These are phyloP conservation scores for Apophysomyces elegans DNA, from an alignment of 371 early-diverging fungal genomes.

Conservation along the genomic window DNA sequence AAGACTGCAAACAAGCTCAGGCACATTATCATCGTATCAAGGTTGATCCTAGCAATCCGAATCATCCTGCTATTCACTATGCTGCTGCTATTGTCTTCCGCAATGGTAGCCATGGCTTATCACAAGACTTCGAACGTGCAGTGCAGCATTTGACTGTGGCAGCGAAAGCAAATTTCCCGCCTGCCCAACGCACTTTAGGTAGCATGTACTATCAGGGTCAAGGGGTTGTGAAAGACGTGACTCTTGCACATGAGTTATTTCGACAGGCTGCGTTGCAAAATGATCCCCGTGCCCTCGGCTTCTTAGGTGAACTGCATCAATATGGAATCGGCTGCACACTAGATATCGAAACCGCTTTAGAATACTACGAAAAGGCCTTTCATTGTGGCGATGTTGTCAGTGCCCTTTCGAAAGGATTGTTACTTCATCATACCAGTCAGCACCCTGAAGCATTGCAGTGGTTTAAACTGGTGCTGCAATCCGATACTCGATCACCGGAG, in stretches of 20 bases:
- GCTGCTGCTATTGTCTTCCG: slow-evolving; percentile 31
- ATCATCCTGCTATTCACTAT: slow-evolving; percentile 28
- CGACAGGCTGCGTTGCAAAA: slow-evolving; percentile 28
- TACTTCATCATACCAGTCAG: slow-evolving; percentile 3
- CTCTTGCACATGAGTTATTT: slow-evolving; percentile 39
- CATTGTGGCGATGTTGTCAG: slow-evolving; percentile 6
- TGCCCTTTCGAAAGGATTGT: slow-evolving; percentile 2
- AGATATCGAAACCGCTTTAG: slow-evolving; percentile 12
- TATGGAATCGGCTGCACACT: slow-evolving; percentile 22
- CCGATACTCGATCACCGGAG: slow-evolving; percentile 1
- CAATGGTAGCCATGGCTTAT: slow-evolving; percentile 19
- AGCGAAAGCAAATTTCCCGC: slow-evolving; percentile 26
- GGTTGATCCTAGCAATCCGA: slow-evolving; percentile 11
- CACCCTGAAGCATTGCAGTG: slow-evolving; percentile 14
- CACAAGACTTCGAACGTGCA: slow-evolving; percentile 22
- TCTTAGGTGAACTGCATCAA: slow-evolving; percentile 28
- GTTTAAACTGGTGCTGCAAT: slow-evolving; percentile 12
- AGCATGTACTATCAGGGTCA: slow-evolving; percentile 46
- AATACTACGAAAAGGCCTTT: slow-evolving; percentile 12
- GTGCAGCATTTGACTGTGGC: slow-evolving; percentile 26
- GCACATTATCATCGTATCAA: slow-evolving; percentile 18
- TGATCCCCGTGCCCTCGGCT: slow-evolving; percentile 22
- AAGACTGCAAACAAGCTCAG: slow-evolving; percentile 20
- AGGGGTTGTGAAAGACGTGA: slow-evolving; percentile 35
- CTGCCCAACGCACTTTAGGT: slow-evolving; percentile 42